Percentiles rank a stretch among this genome's conserved stretches.
phyloP scores from a whole-genome alignment of 2,329 filamentous ascomycete species.

The Emmonsiellopsis sp. region DNA sequence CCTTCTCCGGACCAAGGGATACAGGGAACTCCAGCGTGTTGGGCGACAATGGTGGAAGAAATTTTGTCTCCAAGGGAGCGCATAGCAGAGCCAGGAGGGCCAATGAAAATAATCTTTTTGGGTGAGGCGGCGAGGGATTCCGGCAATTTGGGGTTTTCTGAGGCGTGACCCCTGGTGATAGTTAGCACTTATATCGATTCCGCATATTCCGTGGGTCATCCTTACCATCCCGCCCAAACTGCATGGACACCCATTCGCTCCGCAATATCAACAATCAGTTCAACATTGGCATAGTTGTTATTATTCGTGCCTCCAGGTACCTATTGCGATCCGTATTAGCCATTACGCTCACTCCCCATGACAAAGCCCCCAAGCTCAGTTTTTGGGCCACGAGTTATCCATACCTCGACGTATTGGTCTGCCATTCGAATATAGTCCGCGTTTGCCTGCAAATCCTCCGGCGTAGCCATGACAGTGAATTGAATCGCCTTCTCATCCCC shows the following conservation, averaged over 20 bases:
- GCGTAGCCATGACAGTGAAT: constrained; percentile 99
- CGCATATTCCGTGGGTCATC: background rate
- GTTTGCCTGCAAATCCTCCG: constrained; percentile 93
- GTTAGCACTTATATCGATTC: constrained; percentile 5
- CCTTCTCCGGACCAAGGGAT: constrained; percentile 99
- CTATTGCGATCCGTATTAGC: constrained; percentile 22
- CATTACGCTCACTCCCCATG: background rate
- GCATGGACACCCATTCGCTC: constrained; percentile 98
- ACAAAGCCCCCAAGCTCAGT: background rate
- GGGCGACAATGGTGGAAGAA: constrained; percentile 96
- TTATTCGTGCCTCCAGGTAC: constrained; percentile 98
- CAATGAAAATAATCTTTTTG: constrained; percentile 99
- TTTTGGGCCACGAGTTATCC: constrained; percentile 12
- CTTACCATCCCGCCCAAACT: constrained; percentile 97
- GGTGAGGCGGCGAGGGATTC: constrained; percentile 92
- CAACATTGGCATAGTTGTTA: constrained; percentile 99
- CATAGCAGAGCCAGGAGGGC: constrained; percentile 95
- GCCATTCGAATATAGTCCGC: constrained; percentile 99
- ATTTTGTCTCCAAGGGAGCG: constrained; percentile 99
- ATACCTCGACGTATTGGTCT: constrained; percentile 90
- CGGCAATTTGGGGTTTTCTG: constrained; percentile 94
- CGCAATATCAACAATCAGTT: constrained; percentile 96
- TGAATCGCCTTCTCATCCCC: constrained; percentile 97
- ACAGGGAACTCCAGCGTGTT: constrained; percentile 91
- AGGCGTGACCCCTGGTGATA: constrained; percentile 74